Evolutionary conservation across 2,329 filamentous ascomycete species (phyloP), one percentile per base, ranked within the genome.

Genomic region (Aspergillus fijiensis): DNA sequence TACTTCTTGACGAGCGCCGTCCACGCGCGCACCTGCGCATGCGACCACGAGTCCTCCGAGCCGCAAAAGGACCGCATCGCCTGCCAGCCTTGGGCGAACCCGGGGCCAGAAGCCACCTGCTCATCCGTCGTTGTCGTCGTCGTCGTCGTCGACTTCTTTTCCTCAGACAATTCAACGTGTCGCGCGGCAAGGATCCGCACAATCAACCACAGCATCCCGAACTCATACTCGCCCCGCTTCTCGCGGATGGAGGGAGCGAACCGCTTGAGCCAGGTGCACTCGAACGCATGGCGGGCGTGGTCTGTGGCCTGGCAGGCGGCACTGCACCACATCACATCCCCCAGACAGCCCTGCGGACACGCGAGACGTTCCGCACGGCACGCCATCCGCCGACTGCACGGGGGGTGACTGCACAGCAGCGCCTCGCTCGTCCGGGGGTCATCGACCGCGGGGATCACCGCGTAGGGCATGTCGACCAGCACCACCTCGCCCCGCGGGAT

Each of bases 151-250:
- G 7, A 29, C 27, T 29, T 29, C 16, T 5, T 5, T 1, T 45
- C 23, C n/a, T 21, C 31, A 4, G 52, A 42, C 16, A 45, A 7
- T 49, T 69, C 61, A 10, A 57, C 12, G 31, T 69, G 59, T 31
- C 69, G 63, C 14, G 63, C 66, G 7, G 71, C 69, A 14, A 74
- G 64, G 6, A 72, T 51, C 5, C 72, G 70, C 7, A 74, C 67
- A 61, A 74, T 72, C 57, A 74, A 31, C 72, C 72, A 74, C 48
- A 74, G 39, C 72, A 74, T 73, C 16, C 72, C 71, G 33, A 72
- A 74, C 27, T 69, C 65, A 55, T 73, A 74, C 59, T 73, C 71
- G 25, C 70, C 65, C 58, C 70, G 59, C 67, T 72, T 74, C 2
- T 64, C 45, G 14, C 69, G 67, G 4, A 73, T 66, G 0, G 69